Evolutionary conservation across 441 rosid species (phyloP).

Genomic region (Pelargonium australe): DNA sequence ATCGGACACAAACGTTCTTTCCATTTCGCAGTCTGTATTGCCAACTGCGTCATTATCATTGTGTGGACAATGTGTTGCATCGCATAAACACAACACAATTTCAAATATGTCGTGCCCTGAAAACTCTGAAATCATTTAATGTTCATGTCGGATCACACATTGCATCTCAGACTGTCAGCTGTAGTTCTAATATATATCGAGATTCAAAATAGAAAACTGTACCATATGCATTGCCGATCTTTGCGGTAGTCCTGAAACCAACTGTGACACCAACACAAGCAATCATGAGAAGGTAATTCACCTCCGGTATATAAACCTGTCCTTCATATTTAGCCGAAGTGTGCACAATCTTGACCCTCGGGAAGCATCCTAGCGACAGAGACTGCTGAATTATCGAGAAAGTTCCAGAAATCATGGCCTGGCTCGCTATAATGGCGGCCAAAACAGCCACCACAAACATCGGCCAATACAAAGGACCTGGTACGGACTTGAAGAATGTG

Average conservation of each 20-base stretch:
- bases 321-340: conserved; percentile 43
- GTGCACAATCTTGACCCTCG: conserved; percentile 47
- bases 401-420: conserved; percentile 49
- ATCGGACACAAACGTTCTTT: no score
- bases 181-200: no score
- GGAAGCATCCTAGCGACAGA: conserved; percentile 51
- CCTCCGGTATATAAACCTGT: conserved; percentile 49
- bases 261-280: conserved; percentile 40
- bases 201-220: background rate
- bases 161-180: no score
- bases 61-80: no score
- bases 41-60: no score
- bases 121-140: no score
- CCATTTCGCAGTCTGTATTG: no score
- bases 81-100: no score
- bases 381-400: conserved; percentile 57
- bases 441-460: conserved; percentile 41
- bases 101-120: no score
- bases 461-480: conserved; percentile 47
- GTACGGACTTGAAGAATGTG: conserved; percentile 37
- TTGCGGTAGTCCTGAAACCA: conserved; percentile 37
- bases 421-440: conserved; percentile 49
- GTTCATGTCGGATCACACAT: no score
- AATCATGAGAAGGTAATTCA: conserved; percentile 50
- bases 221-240: conserved; percentile 59